phyloP scores from a whole-genome alignment of 2,329 filamentous ascomycete genomes.

The Pseudopithomyces maydicus region DNA sequence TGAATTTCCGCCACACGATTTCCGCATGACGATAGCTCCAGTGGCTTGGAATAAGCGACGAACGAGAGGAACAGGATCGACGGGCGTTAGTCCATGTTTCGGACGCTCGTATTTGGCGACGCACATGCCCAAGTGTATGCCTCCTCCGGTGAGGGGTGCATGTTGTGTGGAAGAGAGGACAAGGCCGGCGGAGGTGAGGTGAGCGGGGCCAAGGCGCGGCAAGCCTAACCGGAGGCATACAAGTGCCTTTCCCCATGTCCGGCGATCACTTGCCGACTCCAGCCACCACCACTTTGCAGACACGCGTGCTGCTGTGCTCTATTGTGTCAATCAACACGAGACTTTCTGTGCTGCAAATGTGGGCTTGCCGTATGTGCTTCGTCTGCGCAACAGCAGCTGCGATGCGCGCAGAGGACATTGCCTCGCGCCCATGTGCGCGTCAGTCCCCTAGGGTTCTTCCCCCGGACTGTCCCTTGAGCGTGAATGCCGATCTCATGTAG shows the following conservation, averaged over 20 bases:
- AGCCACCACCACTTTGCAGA: background rate
- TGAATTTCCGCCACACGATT: conserved; percentile 2
- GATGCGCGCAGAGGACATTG: background rate
- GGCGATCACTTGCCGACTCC: background rate
- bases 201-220: background rate
- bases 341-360: background rate
- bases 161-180: background rate
- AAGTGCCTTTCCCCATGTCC: conserved; percentile 2
- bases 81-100: background rate
- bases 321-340: background rate
- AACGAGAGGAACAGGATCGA: conserved; percentile 4
- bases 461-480: no score
- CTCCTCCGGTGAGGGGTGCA: background rate
- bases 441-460: no score
- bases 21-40: conserved; percentile 4
- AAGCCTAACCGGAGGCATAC: conserved; percentile 6
- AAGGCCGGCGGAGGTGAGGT: conserved; percentile 6
- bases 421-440: no score
- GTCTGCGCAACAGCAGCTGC: background rate
- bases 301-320: conserved; percentile 1
- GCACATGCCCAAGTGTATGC: background rate
- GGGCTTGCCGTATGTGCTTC: background rate
- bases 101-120: background rate
- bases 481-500: no score
- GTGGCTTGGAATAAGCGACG: background rate